phyloP scores from a whole-genome alignment of 176 grass and related monocot species.

The Oropetium thomaeum region DNA sequence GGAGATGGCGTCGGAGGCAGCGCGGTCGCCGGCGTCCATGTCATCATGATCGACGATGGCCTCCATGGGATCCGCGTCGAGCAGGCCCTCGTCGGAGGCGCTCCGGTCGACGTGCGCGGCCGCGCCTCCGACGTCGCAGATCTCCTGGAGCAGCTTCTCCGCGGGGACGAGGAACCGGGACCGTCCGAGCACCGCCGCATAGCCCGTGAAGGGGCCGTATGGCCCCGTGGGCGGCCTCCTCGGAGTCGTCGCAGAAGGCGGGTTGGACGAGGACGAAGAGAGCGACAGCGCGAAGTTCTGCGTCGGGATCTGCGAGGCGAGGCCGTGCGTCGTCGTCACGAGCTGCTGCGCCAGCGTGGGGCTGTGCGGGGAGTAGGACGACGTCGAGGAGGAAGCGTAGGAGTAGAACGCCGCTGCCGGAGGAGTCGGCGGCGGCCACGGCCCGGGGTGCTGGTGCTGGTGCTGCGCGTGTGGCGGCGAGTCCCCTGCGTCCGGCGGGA shows the following conservation, averaged over 20 bases:
- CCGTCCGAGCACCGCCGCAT: slow-evolving; percentile 70
- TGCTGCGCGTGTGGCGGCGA: not conserved
- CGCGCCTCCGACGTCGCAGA: slow-evolving; percentile 65
- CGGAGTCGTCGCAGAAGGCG: not conserved
- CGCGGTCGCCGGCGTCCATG: slow-evolving; percentile 38
- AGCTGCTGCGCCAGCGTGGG: slow-evolving; percentile 42
- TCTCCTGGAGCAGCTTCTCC: slow-evolving; percentile 78
- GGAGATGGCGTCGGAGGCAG: slow-evolving; percentile 36
- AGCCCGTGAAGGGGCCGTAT: slow-evolving; percentile 77
- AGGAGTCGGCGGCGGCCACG: slow-evolving; percentile 22
- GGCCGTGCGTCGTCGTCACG: slow-evolving; percentile 20
- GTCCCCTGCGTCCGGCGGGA: slow-evolving; percentile 47
- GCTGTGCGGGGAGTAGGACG: slow-evolving; percentile 59
- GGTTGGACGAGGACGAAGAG: slow-evolving; percentile 50
- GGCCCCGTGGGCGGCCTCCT: slow-evolving; percentile 33
- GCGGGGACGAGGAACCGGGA: slow-evolving; percentile 82
- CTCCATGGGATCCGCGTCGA: slow-evolving; percentile 52
- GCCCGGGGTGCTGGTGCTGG: not conserved
- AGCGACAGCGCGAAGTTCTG: slow-evolving; percentile 67
- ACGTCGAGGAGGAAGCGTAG: slow-evolving; percentile 49
- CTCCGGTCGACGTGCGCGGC: slow-evolving; percentile 22
- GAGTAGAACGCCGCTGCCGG: slow-evolving; percentile 37
- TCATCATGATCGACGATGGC: slow-evolving; percentile 37
- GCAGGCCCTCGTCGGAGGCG: slow-evolving; percentile 35
- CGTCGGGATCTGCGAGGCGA: slow-evolving; percentile 44